Evolutionary conservation across 768 basidiomycete species (phyloP).

Genomic region (Sarcodon aspratus): DNA sequence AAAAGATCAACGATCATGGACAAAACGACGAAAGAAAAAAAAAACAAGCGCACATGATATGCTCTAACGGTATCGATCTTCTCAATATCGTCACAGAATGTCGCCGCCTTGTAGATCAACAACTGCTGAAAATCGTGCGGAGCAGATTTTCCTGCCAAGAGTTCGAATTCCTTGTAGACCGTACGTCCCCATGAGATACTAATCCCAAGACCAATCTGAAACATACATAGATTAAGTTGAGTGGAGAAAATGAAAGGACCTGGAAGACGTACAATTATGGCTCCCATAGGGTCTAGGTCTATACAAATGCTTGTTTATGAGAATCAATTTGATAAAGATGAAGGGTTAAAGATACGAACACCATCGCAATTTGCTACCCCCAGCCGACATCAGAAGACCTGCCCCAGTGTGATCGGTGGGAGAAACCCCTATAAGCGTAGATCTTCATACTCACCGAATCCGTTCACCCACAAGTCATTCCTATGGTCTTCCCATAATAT

Average conservation of each 20-base stretch:
- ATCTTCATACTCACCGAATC: conserved; percentile 38
- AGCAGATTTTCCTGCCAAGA: conserved; percentile 87
- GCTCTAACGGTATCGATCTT: conserved; percentile 88
- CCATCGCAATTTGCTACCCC: conserved; percentile 73
- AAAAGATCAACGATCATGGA: background rate
- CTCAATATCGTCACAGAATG: conserved; percentile 78
- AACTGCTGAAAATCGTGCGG: conserved; percentile 86
- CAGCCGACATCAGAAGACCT: conserved; percentile 79
- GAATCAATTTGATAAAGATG: background rate
- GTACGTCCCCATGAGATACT: conserved; percentile 71
- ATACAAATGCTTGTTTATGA: conserved; percentile 7
- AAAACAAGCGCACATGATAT: conserved; percentile 58
- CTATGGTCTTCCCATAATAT: conserved; percentile 97
- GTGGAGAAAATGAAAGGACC: background rate
- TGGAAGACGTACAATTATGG: conserved; percentile 44
- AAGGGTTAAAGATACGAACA: conserved; percentile 37
- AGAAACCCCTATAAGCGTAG: background rate
- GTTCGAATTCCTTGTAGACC: conserved; percentile 69
- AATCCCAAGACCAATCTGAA: conserved; percentile 68
- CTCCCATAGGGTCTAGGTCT: conserved; percentile 75
- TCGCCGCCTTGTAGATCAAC: conserved; percentile 84
- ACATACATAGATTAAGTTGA: background rate
- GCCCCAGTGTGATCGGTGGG: conserved; percentile 1
- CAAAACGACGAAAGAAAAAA: conserved; percentile 3
- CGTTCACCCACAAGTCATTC: conserved; percentile 84